Evolutionary conservation across 176 grass and related monocot species (phyloP), one percentile per base, ranked within the genome.

Genomic region (Phoenix roebelenii): DNA sequence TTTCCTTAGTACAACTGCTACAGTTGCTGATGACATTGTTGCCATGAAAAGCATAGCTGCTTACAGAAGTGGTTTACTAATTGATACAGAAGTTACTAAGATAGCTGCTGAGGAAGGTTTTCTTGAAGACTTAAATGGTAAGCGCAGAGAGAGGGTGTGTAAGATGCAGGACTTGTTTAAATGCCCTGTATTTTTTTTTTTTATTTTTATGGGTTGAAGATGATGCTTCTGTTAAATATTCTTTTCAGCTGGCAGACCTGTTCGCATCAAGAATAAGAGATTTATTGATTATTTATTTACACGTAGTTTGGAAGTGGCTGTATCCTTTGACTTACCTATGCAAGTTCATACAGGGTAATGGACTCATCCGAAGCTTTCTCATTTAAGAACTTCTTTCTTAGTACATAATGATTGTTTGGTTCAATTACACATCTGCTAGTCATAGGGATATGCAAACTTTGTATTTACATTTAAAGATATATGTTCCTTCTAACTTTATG

Each of bases 331-430:
- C 50, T 65, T 92, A 39, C 84, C 93, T 55, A 72, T 98, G 76
- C 93, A 98, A 74, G 83, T 98, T 73, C 93, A 98, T 68, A 98
- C 87, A 19, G 93, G 93, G 93, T 98, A 76, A 88, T 44, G 18
- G 68, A 54, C 50, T 24, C 26, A 73, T 66, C 19, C 15, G 23
- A 23, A 17, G 23, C 12, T 44, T 32, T 52, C 4, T 54, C 17
- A 52, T 67, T 74, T 76, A 44, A 14, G 9, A 44, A 44, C 9
- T 10, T 44, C 35, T 44, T 44, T 44, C 35, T 2, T 44, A 44
- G 2, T 44, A 14, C 35, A 12, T 12, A 44, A 44, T 12, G 10
- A 14, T 9, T 14, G 35, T 44, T 2, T 44, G 35, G 35, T 14
- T 44, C 35, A 12, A 12, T 44, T 44, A 44, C 10, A 12, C 10